These are phyloP conservation scores for Cryptococcus floricola DNA, from an alignment of 1,284 basidiomycete species.

Conservation along the genomic window DNA sequence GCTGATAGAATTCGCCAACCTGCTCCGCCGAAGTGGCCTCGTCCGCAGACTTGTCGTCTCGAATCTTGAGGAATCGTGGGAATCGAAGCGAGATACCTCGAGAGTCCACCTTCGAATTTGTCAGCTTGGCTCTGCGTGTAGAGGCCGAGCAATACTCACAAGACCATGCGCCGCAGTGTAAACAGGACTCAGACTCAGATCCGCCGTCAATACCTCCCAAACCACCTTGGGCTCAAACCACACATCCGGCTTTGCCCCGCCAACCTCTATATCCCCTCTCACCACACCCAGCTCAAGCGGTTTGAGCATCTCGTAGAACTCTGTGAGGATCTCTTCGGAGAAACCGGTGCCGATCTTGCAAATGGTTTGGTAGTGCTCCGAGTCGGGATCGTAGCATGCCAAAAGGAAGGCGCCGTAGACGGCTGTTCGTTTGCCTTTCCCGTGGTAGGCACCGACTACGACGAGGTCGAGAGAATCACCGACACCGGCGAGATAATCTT, in stretches of 20 bases:
- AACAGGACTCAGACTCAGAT: conserved; percentile 91
- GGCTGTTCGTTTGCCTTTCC: conserved; percentile 95
- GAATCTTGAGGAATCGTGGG: conserved; percentile 84
- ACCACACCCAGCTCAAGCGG: conserved; percentile 63
- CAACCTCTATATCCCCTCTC: conserved; percentile 74
- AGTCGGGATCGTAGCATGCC: conserved; percentile 87
- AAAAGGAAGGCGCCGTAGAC: conserved; percentile 94
- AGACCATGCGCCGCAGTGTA: conserved; percentile 96
- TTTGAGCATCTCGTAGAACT: conserved; percentile 78
- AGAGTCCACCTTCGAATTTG: conserved; percentile 64
- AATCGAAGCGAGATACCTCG: conserved; percentile 93
- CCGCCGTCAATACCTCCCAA: conserved; percentile 97
- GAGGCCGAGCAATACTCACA: conserved; percentile 54
- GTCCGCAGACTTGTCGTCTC: conserved; percentile 89
- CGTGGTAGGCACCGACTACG: conserved; percentile 93
- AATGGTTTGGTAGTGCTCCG: conserved; percentile 89
- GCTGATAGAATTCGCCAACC: conserved; percentile 94
- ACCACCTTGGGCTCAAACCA: conserved; percentile 95
- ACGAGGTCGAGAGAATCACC: conserved; percentile 97
- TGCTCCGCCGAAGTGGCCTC: conserved; percentile 87
- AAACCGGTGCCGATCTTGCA: conserved; percentile 99
- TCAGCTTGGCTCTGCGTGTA: not conserved
- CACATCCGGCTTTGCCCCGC: conserved; percentile 85
- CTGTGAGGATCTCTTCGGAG: conserved; percentile 80
- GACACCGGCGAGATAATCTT: conserved; percentile 93